These are phyloP conservation scores for Pochonia chlamydosporia DNA, from an alignment of 2,329 filamentous ascomycete species.

Conservation along the genomic window DNA sequence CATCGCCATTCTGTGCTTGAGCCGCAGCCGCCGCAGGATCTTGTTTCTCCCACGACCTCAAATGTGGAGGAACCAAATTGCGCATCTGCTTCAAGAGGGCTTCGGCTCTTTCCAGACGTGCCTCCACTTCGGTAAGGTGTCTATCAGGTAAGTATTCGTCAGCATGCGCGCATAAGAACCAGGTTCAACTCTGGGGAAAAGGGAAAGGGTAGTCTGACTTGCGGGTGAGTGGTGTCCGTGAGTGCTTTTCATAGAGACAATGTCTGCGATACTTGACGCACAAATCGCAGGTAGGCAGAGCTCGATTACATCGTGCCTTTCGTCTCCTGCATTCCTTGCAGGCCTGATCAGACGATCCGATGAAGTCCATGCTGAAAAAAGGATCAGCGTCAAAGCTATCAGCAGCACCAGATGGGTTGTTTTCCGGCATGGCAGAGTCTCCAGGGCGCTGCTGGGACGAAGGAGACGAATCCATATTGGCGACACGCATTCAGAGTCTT, in stretches of 20 bases:
- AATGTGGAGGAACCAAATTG: slow-evolving; percentile 19
- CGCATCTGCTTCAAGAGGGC: slow-evolving; percentile 24
- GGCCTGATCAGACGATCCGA: slow-evolving; percentile 26
- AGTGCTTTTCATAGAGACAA: slow-evolving; percentile 42
- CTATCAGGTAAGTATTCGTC: slow-evolving; percentile 15
- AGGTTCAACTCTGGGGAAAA: not conserved
- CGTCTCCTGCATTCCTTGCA: slow-evolving; percentile 35
- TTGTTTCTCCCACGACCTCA: slow-evolving; percentile 13
- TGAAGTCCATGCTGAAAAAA: slow-evolving; percentile 10
- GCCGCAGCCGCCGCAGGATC: not conserved
- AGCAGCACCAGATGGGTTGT: not conserved
- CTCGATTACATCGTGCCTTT: slow-evolving; percentile 33
- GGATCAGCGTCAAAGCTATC: slow-evolving; percentile 8
- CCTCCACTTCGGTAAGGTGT: slow-evolving; percentile 38
- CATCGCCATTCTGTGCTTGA: not conserved
- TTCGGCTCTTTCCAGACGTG: slow-evolving; percentile 30
- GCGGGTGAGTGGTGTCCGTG: slow-evolving; percentile 41
- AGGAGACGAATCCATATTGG: not conserved
- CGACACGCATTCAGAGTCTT: not conserved
- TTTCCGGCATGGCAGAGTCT: not conserved
- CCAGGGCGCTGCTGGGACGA: not conserved
- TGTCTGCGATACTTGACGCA: slow-evolving; percentile 38
- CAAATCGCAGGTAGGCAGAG: slow-evolving; percentile 30
- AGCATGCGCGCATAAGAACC: slow-evolving; percentile 6
- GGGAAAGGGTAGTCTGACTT: slow-evolving; percentile 24